Evolutionary conservation across 2,329 filamentous ascomycete genomes (phyloP), one percentile per base, ranked within the genome.

Genomic region (Fusarium sp.): DNA sequence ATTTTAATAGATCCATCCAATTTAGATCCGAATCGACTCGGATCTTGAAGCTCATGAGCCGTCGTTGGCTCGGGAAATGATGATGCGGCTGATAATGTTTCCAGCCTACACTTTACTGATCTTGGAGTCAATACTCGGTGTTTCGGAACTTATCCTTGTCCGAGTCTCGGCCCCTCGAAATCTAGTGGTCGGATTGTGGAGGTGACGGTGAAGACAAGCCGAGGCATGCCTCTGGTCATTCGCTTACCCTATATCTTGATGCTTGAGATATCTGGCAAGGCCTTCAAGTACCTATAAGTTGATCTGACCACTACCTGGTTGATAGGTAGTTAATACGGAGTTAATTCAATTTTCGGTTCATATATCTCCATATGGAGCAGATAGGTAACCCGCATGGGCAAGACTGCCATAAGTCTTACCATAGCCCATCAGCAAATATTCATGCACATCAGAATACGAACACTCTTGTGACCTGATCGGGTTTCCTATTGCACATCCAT

Each of bases 11-110:
- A 31, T 36, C 38, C 14, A 17, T 19, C 24, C n/a, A 31, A 43
- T 43, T 51, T 54, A 50, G 51, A 26, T 43, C 65, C 66, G 56
- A 66, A 44, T 45, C 34, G 33, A 47, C 62, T 57, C 61, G 61
- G 47, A 54, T 33, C 47, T 43, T 24, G 26, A 45, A 47, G 34
- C n/a, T 45, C 28, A 33, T 43, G 33, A 49, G 17, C 38, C 47
- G n/a, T 52, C n/a, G 19, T 22, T 43, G 39, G 26, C 28, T 21
- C 57, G 39, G 43, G 34, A 40, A 19, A 19, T 63, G 19, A 19
- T 14, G 13, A 49, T 38, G 33, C n/a, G 24, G 36, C 52, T 59
- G 28, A 42, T 36, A 11, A 9, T 31, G 26, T n/a, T 21, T 24
- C 46, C 14, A 53, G 17, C 33, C 14, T 21, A 31, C 10, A 13